Base-by-base conservation (phyloP, 257 asterid species). In the Nicotiana obtusifolia region DNA sequence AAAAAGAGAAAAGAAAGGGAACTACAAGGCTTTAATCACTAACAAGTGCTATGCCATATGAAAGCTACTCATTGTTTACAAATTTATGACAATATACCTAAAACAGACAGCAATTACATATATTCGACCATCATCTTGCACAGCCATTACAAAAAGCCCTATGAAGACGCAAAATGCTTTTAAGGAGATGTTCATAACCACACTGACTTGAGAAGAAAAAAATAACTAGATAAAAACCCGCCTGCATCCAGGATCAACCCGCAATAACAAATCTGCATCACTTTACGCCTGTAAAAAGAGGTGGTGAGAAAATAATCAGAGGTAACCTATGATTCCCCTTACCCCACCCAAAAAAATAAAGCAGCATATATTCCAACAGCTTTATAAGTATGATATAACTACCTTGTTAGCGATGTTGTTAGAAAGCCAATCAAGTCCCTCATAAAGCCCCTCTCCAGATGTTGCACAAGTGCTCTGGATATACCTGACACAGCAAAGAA, bases 391-490 rank as follows among this genome's bases (percentile, higher is more conserved):
- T 37, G n/a, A 67, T 7, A 65, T 7, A 65, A 90, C 81, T 90
- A 77, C 98, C 97, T 93, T 92, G 91, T 84, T 93, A 83, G 93
- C 93, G 65, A 91, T 91, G 84, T 93, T 92, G 92, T 90, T 93
- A 59, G 98, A 93, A 78, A 93, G 98, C 98, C 98, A 94, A 44
- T 94, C 95, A 53, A 93, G 91, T 20, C 98, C 98, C 88, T 93
- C 98, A 5, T 92, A 93, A 56, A 93, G 95, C 67, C 98, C 98
- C 88, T 93, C 98, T 47, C 98, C 98, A 1, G 98, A 93, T 81
- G 98, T 93, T 19, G 98, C 98, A 85, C 98, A 93, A 66, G 98
- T 88, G 91, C 98, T 93, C 88, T 93, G 98, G 87, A 92, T 94
- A 85, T 94, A 94, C 98, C 98, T 92, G 83, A 85, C 65, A 73